phyloP scores from a whole-genome alignment of 163 green algal species.

The Scenedesmus sp. region DNA sequence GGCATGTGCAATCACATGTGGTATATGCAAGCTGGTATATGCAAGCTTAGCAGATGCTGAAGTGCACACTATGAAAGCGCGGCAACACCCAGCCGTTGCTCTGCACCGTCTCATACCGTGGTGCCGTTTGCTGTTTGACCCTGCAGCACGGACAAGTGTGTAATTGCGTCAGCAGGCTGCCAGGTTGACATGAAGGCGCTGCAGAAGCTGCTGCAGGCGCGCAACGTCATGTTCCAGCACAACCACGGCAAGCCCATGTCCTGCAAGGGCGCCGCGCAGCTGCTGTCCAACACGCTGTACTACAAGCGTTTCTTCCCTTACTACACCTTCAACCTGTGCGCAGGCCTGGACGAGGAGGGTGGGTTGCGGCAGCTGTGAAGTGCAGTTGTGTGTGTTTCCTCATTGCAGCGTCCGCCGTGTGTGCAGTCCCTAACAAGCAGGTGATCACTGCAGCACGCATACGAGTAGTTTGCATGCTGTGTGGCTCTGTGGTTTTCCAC shows the following conservation, averaged over 20 bases:
- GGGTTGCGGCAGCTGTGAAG: neutral
- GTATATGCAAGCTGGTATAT: too few relatives aligned
- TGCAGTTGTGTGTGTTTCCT: neutral
- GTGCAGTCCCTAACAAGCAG: neutral
- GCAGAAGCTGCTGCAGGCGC: constrained; percentile 92
- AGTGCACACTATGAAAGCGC: too few relatives aligned
- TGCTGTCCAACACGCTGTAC: constrained; percentile 98
- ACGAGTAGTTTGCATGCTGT: neutral
- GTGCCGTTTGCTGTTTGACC: neutral
- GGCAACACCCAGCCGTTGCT: too few relatives aligned
- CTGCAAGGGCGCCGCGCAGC: constrained; percentile 91
- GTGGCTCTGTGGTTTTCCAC: neutral
- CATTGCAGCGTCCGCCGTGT: neutral
- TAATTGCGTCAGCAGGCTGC: constrained; percentile 94
- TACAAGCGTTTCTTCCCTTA: constrained; percentile 99
- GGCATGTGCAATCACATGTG: too few relatives aligned
- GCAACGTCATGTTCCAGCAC: constrained; percentile 93
- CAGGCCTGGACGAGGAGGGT: constrained; percentile 96
- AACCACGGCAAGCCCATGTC: constrained; percentile 92
- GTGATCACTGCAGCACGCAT: neutral
- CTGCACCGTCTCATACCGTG: too few relatives aligned
- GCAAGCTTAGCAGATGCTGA: neutral
- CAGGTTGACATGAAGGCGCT: constrained; percentile 93
- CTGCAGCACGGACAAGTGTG: constrained; percentile 83
- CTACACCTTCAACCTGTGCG: constrained; percentile 99